Evolutionary conservation across 495 filamentous ascomycete genomes (phyloP).

Genomic region (Alectoria sarmentosa): DNA sequence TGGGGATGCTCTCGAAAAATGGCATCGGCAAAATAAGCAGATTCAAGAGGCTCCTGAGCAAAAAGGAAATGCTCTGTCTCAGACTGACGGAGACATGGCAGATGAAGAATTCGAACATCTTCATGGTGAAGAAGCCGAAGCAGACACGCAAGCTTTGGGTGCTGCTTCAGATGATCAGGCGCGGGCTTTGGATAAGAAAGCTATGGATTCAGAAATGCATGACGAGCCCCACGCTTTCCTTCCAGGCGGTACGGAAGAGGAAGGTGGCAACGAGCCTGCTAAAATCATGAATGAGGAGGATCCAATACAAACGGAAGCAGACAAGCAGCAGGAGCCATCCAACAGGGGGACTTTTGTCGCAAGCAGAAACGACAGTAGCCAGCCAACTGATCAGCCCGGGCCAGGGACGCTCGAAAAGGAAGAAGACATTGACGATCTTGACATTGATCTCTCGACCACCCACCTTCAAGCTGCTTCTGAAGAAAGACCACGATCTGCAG

Average conservation of each 20-base stretch:
- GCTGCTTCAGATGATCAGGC: constrained; percentile 82
- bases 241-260: constrained; percentile 53
- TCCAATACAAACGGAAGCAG: constrained; percentile 30
- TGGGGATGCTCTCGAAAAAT: constrained; percentile 86
- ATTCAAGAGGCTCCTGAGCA: constrained; percentile 64
- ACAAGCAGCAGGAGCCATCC: constrained; percentile 37
- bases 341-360: constrained; percentile 35
- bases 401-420: constrained; percentile 26
- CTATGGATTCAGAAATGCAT: constrained; percentile 63
- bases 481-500: constrained; percentile 36
- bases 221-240: constrained; percentile 46
- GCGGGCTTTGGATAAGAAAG: constrained; percentile 73
- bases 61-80: constrained; percentile 43
- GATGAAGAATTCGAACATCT: constrained; percentile 85
- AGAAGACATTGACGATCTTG: constrained; percentile 63
- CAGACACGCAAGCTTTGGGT: constrained; percentile 86
- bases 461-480: constrained; percentile 50
- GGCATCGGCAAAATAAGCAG: constrained; percentile 76
- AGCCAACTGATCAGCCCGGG: neutral
- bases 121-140: constrained; percentile 66
- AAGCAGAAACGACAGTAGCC: neutral
- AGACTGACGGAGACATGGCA: constrained; percentile 55
- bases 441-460: constrained; percentile 63
- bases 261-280: constrained; percentile 41
- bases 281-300: constrained; percentile 41